Evolutionary conservation across 192 early-diverging fungal species (phyloP), one percentile per base, ranked within the genome.

Genomic region (Cladochytrium replicatum): DNA sequence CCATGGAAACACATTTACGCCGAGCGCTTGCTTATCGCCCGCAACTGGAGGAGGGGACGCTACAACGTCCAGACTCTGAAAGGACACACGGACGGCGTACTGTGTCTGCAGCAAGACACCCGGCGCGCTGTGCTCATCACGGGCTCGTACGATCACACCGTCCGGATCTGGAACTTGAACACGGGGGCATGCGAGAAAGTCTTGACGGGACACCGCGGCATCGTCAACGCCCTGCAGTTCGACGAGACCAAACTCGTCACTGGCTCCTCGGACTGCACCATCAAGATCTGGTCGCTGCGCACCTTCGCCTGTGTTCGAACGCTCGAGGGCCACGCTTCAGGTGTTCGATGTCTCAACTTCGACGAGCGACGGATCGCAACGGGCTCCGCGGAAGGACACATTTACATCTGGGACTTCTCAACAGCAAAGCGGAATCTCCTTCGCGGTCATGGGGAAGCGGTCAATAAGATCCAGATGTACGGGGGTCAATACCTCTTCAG

Each of bases 1-100:
- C 83, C 85, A 1, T 99, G 93, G 93, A 99, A 99, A 67, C 81
- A 82, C 39, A 84, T 99, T 24, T 99, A 93, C 62, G 81, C 89
- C 4, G 93, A 96, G 58, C 83, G 95, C 9, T 68, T 89, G 28
- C 72, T 86, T 7, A 83, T 99, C 3, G 93, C 87, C 55, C 83
- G 90, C 23, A 93, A 96, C 69, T 99, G 95, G 95, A 70, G 93
- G 45, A 80, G 80, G 48, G 82, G 81, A 50, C 80, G 80, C 42
- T 93, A 80, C 60, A 61, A 58, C 8, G 54, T 73, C 42, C 77
- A 68, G 6, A 68, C 70, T 8, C 66, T 92, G 5, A 60, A 59
- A 5, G 90, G 87, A 21, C 94, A 98, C 56, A 78, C 81, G 2
- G 92, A 95, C 63, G 88, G 86, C 45, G 81, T 98, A 26, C 83